Evolutionary conservation across 75 land plant genomes (phyloP), one percentile per base, ranked within the genome.

Genomic region (Selaginella tamariscina): DNA sequence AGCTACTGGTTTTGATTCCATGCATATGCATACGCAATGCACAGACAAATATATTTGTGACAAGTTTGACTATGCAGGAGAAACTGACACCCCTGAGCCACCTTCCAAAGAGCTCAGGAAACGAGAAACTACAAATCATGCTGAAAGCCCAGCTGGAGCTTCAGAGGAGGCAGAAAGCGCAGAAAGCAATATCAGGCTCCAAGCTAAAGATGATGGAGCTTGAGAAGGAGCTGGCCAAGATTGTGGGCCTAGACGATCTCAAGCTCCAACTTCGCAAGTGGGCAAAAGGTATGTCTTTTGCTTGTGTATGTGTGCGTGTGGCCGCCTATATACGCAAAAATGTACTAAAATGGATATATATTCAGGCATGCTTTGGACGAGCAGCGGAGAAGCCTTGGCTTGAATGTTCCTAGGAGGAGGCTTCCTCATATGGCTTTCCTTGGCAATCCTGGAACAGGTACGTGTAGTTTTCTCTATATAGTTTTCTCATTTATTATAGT

Each of bases 381-480:
- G 67, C 81, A 77, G 57, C 80, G 93, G 1, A 76, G 79, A 31
- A 81, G 81, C 2, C 82, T 88, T 64, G 88, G 93, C 2, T 77
- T 88, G 5, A 83, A 83, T 70, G 88, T 88, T 74, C 80, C 84
- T 49, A 63, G 70, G 20, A 67, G 84, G 54, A 82, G 76, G 56
- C 81, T 83, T 9, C 93, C 93, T 32, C 93, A 88, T 66, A 88
- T 88, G 93, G 88, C 88, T 1, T 88, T 88, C 64, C 86, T 88
- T 65, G 93, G 93, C 32, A 85, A 81, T 62, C 93, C 93, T 26
- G 93, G 93, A 65, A 88, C 93, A 76, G 91, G 91, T 86, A 68
- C 26, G 32, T 20, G 2, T 13, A 62, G 0, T 24, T 32, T 20
- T 55, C 31, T 30, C 13, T 22, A 2, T 27, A 55, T 28, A 33